phyloP scores from a whole-genome alignment of 2,329 filamentous ascomycete species.

The Fusarium musae region DNA sequence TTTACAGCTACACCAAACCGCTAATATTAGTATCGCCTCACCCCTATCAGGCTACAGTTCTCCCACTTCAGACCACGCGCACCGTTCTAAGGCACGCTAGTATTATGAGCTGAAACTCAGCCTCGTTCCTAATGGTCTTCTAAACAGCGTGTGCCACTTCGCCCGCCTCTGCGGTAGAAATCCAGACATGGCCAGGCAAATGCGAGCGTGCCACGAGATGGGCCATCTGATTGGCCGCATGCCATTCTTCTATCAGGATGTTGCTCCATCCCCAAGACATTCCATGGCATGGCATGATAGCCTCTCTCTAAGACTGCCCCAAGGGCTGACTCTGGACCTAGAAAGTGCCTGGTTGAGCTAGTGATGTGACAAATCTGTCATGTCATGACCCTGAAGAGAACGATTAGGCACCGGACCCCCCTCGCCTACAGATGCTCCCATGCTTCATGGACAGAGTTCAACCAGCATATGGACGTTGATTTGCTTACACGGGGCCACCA shows the following conservation, averaged over 20 bases:
- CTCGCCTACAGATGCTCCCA: background rate
- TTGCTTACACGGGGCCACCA: constrained; percentile 9
- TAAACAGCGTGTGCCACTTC: constrained; percentile 23
- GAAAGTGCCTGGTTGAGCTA: constrained; percentile 22
- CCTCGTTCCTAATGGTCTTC: constrained; percentile 17
- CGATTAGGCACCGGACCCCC: background rate
- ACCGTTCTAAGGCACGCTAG: constrained; percentile 21
- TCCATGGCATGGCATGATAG: constrained; percentile 18
- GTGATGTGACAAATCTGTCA: background rate
- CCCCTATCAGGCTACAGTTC: constrained; percentile 7
- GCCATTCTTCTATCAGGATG: constrained; percentile 5
- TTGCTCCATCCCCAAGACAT: constrained; percentile 33
- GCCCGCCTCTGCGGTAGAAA: constrained; percentile 31
- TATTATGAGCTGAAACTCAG: constrained; percentile 32
- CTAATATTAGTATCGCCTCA: constrained; percentile 1
- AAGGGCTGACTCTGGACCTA: constrained; percentile 31
- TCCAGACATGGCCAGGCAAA: constrained; percentile 31
- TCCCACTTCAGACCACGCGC: constrained; percentile 16
- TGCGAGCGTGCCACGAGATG: constrained; percentile 38
- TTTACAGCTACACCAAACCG: background rate
- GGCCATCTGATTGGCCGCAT: constrained; percentile 30
- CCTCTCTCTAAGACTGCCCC: constrained; percentile 8
- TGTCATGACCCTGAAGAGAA: background rate
- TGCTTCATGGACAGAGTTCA: constrained; percentile 2
- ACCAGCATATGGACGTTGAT: background rate